Evolutionary conservation across 2,329 filamentous ascomycete genomes (phyloP).

Genomic region (Atkinsonella hypoxylon): DNA sequence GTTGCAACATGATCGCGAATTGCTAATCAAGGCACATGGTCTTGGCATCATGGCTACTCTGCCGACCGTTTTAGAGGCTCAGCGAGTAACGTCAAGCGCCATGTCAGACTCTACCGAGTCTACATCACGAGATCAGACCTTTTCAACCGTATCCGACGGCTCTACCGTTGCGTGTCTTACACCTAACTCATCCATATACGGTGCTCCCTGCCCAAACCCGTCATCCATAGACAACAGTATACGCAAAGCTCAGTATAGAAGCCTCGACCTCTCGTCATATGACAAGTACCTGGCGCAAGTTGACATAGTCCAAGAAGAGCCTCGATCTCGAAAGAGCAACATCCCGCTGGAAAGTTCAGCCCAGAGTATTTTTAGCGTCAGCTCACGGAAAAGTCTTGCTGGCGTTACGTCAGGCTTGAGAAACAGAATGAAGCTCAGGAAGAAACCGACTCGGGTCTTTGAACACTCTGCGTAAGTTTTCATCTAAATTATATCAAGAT

Average conservation of each 20-base stretch:
- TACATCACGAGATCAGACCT: conserved; percentile 29
- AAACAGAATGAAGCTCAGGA: conserved; percentile 30
- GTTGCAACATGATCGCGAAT: conserved; percentile 25
- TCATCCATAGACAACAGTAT: conserved; percentile 6
- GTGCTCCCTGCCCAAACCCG: conserved; percentile 10
- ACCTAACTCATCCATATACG: conserved; percentile 29
- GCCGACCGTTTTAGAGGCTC: conserved; percentile 15
- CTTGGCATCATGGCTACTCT: conserved; percentile 22
- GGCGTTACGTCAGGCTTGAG: conserved; percentile 33
- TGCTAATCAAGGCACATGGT: conserved; percentile 22
- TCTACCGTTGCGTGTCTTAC: conserved; percentile 30
- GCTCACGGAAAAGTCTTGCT: conserved; percentile 32
- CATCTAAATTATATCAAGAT: background rate
- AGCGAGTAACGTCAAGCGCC: conserved; percentile 25
- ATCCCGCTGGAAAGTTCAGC: conserved; percentile 19
- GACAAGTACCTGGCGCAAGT: conserved; percentile 37
- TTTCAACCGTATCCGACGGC: conserved; percentile 30
- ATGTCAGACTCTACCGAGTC: conserved; percentile 31
- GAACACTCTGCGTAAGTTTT: conserved; percentile 22
- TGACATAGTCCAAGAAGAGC: conserved; percentile 30
- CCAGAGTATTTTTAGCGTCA: conserved; percentile 32
- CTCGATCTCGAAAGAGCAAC: conserved; percentile 24
- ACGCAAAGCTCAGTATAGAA: conserved; percentile 21
- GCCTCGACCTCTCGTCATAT: conserved; percentile 36
- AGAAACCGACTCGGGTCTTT: conserved; percentile 22